Evolutionary conservation across 176 grass and related monocot genomes (phyloP), one percentile per base, ranked within the genome.

Genomic region (Rhynchospora breviuscula): DNA sequence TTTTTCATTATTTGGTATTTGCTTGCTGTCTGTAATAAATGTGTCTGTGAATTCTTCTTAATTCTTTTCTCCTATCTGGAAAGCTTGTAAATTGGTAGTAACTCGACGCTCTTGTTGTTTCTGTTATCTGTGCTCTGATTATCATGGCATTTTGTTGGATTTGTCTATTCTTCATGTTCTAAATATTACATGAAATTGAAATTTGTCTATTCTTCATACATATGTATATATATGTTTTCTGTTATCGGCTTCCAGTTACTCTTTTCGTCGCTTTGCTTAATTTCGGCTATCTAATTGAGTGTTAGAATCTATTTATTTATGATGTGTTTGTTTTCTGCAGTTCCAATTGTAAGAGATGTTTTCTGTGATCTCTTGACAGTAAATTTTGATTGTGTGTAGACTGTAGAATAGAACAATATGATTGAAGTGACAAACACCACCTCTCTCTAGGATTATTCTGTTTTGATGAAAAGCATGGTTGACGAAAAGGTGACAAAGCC

Each of bases 1-100:
- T 66, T 82, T 67, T 68, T 82, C 47, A 26, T 70, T 70, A 70
- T 13, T 70, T 82, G 22, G 43, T 67, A 8, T 25, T 53, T 66
- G 79, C 44, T 81, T 63, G 61, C 12, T 52, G 19, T 51, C 43
- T 82, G 80, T 82, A 82, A 82, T 68, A 82, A 82, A 29, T 31
- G 57, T 46, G 60, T 68, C 14, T 82, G 80, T 66, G 63, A 66
- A 51, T 68, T 82, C 43, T 64, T 63, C 25, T 63, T 54, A 60
- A 67, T 82, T 82, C 17, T 26, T 81, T 82, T 81, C 23, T 46
- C 26, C 45, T 25, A 5, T 59, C 43, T 54, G 80, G 80, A 53
- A 82, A 82, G 17, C 21, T 67, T 82, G 62, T 82, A 82, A 51
- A 82, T 67, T 68, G 45, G 61, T 21, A 68, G 73, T 40, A 78